Percentiles rank a stretch among this genome's conserved stretches.
Conservation (phyloP, 2,329 filamentous ascomycete species). For the Diaporthe australafricana region DNA sequence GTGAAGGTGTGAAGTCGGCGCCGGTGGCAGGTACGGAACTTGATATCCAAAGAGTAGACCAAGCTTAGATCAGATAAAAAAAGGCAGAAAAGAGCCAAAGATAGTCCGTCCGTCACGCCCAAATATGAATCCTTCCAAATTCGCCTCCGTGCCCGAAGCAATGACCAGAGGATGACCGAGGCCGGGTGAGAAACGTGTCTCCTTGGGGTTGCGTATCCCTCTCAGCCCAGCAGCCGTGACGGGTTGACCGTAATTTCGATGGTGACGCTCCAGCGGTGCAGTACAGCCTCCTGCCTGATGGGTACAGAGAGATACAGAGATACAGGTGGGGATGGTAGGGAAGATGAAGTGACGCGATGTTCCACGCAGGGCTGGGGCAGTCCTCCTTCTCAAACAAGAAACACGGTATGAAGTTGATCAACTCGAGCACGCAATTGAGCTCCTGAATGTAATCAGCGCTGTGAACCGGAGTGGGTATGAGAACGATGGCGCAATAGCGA, state of each 20-base stretch:
- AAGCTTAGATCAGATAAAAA: conserved; percentile 8
- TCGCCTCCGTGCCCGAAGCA: conserved; percentile 25
- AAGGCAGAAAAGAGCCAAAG: background rate
- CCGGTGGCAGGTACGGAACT: background rate
- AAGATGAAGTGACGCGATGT: conserved; percentile 25
- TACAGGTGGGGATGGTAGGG: background rate
- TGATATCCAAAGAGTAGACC: background rate
- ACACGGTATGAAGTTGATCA: conserved; percentile 27
- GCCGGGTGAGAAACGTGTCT: conserved; percentile 27
- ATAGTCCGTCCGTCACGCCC: conserved; percentile 27
- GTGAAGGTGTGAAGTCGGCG: conserved; percentile 3
- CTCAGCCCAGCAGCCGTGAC: conserved; percentile 5
- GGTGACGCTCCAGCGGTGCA: background rate
- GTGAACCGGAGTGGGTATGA: conserved; percentile 27
- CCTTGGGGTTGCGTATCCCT: conserved; percentile 22
- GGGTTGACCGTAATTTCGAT: conserved; percentile 7
- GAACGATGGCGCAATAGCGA: conserved; percentile 31
- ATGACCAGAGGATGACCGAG: conserved; percentile 27
- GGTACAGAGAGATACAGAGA: conserved; percentile 28
- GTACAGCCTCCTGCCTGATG: conserved; percentile 34
- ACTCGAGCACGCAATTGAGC: conserved; percentile 36
- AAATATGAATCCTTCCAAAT: conserved; percentile 31
- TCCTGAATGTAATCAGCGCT: conserved; percentile 34
- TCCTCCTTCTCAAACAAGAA: conserved; percentile 34
- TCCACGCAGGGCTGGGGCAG: background rate